phyloP scores from a whole-genome alignment of 2,329 filamentous ascomycete species.

The Phyllosticta paracitricarpa region DNA sequence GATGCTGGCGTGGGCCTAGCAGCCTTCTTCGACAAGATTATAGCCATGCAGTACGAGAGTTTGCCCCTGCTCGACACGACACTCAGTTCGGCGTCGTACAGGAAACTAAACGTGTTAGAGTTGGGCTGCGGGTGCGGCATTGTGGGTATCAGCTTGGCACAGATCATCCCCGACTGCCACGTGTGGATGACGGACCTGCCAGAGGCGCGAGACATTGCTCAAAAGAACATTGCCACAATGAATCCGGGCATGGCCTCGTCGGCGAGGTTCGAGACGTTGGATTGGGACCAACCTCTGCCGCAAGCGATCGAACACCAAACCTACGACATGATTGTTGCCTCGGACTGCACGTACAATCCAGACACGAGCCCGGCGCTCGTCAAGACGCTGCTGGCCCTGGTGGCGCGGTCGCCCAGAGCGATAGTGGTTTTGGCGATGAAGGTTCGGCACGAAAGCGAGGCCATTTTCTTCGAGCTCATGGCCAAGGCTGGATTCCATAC shows the following conservation, averaged over 20 bases:
- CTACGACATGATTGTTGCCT: constrained; percentile 53
- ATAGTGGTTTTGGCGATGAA: constrained; percentile 55
- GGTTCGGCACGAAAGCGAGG: constrained; percentile 55
- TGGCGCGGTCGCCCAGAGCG: constrained; percentile 38
- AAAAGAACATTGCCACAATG: constrained; percentile 42
- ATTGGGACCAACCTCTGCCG: constrained; percentile 52
- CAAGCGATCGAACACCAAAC: constrained; percentile 23
- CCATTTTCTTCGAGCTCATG: constrained; percentile 53
- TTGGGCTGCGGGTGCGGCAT: constrained; percentile 60
- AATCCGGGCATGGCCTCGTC: constrained; percentile 33
- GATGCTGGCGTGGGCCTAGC: constrained; percentile 51
- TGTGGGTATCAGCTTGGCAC: constrained; percentile 51
- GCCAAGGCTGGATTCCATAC: constrained; percentile 18
- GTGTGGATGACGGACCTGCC: constrained; percentile 56
- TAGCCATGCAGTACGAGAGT: constrained; percentile 20
- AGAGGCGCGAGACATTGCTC: constrained; percentile 52
- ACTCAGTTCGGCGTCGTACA: constrained; percentile 29
- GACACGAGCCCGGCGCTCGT: constrained; percentile 57
- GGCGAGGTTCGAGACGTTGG: constrained; percentile 43
- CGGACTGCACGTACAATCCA: constrained; percentile 65
- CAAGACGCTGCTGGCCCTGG: constrained; percentile 42
- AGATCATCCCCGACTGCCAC: constrained; percentile 40
- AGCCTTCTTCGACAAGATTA: constrained; percentile 39
- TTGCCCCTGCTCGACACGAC: constrained; percentile 24
- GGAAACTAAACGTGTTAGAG: constrained; percentile 47